phyloP scores from a whole-genome alignment of 2,329 filamentous ascomycete genomes.

The Hypoxylon rubiginosum region DNA sequence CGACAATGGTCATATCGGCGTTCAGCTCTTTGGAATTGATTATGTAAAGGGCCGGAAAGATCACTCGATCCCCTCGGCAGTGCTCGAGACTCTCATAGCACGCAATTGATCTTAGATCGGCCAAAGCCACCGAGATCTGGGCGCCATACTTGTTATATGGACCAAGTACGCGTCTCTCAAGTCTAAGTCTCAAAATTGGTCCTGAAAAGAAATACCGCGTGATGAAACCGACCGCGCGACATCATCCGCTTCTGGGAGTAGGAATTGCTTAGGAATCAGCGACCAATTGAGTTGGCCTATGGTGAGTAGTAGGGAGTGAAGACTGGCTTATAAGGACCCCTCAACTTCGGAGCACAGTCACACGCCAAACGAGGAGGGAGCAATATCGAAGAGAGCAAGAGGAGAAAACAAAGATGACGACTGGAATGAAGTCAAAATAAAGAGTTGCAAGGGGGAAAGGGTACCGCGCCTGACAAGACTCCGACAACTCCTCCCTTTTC shows the following conservation, averaged over 20 bases:
- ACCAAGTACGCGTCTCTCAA: not conserved
- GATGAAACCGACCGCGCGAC: not conserved
- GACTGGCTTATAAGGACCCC: not conserved
- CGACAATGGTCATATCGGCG: not conserved
- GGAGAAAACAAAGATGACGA: slow-evolving; percentile 2
- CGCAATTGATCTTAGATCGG: too few relatives aligned
- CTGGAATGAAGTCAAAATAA: slow-evolving; percentile 39
- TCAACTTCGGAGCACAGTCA: slow-evolving; percentile 11
- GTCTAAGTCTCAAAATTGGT: not conserved
- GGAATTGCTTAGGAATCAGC: slow-evolving; percentile 14
- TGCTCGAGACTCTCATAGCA: not conserved
- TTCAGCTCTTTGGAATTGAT: not conserved
- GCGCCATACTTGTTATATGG: not conserved
- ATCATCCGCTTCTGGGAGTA: slow-evolving; percentile 1
- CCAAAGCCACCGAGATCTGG: not conserved
- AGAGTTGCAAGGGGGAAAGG: slow-evolving; percentile 23
- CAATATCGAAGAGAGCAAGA: slow-evolving; percentile 9
- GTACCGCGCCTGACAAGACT: slow-evolving; percentile 16
- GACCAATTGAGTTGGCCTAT: not conserved
- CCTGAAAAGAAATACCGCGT: not conserved
- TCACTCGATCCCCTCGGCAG: slow-evolving; percentile 14
- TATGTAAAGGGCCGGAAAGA: not conserved
- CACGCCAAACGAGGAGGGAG: not conserved
- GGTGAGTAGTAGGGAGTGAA: not conserved
- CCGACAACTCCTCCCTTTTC: slow-evolving; percentile 6